A percentile compares a stretch with the other conserved stretches of the same genome.
These are phyloP conservation scores for Paramecium tetraurelia DNA, from an alignment of 73 alveolate species.

Conservation along the genomic window DNA sequence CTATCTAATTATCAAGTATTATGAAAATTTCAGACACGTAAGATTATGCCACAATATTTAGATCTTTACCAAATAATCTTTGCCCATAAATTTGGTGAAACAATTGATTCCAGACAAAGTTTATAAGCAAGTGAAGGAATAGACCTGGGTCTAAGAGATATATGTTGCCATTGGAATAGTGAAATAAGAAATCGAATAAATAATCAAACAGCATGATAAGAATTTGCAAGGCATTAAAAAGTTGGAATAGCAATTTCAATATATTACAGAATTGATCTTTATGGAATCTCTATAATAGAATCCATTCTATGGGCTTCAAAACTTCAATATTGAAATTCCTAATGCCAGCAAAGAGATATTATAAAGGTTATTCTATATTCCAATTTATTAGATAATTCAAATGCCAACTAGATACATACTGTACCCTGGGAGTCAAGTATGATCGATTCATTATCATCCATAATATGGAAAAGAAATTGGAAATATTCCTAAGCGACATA, in stretches of 20 bases:
- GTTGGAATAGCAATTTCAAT: not conserved
- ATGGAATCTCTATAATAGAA: not conserved
- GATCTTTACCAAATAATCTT: not conserved
- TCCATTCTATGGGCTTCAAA: not conserved
- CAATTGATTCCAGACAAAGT: not conserved
- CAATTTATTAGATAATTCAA: not conserved
- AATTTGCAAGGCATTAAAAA: not conserved
- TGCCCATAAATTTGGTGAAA: not conserved
- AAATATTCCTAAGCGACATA: not conserved
- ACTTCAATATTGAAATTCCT: not conserved
- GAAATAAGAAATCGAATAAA: not conserved
- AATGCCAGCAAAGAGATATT: not conserved
- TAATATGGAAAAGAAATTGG: not conserved
- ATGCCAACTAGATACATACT: not conserved
- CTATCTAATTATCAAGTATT: not conserved
- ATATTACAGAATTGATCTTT: not conserved
- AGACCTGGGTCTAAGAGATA: not conserved
- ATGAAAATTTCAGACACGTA: not conserved
- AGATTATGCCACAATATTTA: not conserved
- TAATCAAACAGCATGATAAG: not conserved
- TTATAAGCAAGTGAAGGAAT: not conserved
- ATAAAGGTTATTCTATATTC: not conserved
- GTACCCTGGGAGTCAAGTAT: not conserved
- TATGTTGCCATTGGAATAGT: not conserved
- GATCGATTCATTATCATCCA: not conserved